phyloP scores from a whole-genome alignment of 116 monocot species.

The Iris pallida region DNA sequence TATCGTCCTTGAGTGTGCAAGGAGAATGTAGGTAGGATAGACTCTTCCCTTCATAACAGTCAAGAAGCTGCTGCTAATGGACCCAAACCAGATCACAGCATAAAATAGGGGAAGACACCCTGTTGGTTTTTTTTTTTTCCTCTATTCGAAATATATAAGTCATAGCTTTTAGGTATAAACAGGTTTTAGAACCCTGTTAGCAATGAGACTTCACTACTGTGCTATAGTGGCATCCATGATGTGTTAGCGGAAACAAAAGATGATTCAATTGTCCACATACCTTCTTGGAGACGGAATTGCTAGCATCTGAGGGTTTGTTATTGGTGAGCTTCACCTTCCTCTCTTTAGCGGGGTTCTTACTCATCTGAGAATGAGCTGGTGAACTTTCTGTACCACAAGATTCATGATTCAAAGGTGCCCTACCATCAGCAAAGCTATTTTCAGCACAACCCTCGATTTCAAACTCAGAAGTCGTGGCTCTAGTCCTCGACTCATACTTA shows the following conservation, averaged over 20 bases:
- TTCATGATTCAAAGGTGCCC: slow-evolving; percentile 2
- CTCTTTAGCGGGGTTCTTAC: slow-evolving; percentile 24
- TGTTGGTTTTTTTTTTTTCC: too few species aligned
- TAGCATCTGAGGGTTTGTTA: slow-evolving; percentile 12
- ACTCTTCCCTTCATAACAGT: too few species aligned
- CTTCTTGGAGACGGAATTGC: slow-evolving; percentile 59
- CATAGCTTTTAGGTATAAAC: too few species aligned
- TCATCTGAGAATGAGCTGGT: slow-evolving; percentile 19
- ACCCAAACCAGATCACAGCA: too few species aligned
- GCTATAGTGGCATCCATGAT: too few species aligned
- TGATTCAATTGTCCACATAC: slow-evolving; percentile 18
- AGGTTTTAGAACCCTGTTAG: too few species aligned
- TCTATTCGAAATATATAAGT: too few species aligned
- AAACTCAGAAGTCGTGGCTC: not conserved
- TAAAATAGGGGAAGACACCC: too few species aligned
- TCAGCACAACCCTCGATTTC: slow-evolving; percentile 10
- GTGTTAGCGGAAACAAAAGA: not conserved
- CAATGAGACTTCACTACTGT: too few species aligned
- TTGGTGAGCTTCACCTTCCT: slow-evolving; percentile 2
- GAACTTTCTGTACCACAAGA: slow-evolving; percentile 17
- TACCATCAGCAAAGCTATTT: slow-evolving; percentile 10
- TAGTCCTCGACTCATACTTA: slow-evolving; percentile 12
- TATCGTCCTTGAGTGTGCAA: too few species aligned
- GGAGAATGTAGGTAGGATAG: too few species aligned
- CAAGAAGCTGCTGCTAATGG: too few species aligned